A percentile compares a stretch with the other conserved stretches of the same genome.
Evolutionary conservation across 2,329 filamentous ascomycete species (phyloP).

Genomic region (Rutstroemia sp.): DNA sequence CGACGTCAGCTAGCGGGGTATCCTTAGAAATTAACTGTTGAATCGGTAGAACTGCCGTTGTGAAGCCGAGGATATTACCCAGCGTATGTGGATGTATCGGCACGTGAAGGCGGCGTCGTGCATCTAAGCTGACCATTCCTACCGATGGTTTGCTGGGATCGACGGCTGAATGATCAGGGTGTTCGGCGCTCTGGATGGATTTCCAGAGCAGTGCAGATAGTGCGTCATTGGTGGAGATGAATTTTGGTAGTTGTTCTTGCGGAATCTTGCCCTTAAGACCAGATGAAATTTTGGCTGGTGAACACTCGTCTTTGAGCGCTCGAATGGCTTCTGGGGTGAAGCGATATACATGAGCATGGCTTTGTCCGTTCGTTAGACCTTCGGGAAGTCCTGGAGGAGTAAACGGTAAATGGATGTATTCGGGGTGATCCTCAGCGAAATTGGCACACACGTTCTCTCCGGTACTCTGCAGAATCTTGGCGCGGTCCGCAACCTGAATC

Average conservation of each 20-base stretch:
- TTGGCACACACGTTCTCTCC: not conserved
- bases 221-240: conserved; percentile 1
- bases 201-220: conserved; percentile 2
- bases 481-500: not conserved
- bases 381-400: not conserved
- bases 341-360: conserved; percentile 1
- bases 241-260: not conserved
- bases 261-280: not conserved
- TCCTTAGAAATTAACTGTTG: not conserved
- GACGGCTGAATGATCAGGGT: not conserved
- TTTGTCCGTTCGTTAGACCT: not conserved
- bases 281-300: conserved; percentile 2
- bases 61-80: not conserved
- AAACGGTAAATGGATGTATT: not conserved
- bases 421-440: not conserved
- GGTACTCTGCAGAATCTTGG: not conserved
- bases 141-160: not conserved
- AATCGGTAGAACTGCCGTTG: not conserved
- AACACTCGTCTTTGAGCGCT: conserved; percentile 1
- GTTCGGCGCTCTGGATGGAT: not conserved
- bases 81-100: not conserved
- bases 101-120: not conserved
- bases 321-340: not conserved
- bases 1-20: not conserved
- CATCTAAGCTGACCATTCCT: not conserved